phyloP scores from a whole-genome alignment of 202 grass and related monocot species.

The Alloteropsis angusta region DNA sequence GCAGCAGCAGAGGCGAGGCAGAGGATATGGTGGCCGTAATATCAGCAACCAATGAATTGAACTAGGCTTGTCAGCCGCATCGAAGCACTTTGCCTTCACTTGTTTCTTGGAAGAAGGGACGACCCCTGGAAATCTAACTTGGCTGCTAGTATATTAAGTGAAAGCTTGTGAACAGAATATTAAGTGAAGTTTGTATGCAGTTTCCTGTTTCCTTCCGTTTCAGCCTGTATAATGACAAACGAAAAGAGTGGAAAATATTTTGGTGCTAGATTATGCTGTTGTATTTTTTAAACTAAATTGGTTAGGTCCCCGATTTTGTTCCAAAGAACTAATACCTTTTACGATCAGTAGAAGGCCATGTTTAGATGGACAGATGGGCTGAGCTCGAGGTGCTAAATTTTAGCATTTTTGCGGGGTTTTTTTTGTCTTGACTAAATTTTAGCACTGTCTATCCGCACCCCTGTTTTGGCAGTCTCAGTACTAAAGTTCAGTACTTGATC shows the following conservation, averaged over 20 bases:
- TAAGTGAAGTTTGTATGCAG: slow-evolving; percentile 6
- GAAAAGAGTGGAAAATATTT: slow-evolving; percentile 14
- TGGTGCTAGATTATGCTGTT: not conserved
- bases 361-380: too few species aligned
- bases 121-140: slow-evolving; percentile 9
- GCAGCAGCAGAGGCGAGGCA: slow-evolving; percentile 32
- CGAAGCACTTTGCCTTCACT: not conserved
- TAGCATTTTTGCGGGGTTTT: too few species aligned
- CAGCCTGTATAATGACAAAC: slow-evolving; percentile 12
- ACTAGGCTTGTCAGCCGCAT: not conserved
- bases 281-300: not conserved
- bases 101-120: slow-evolving; percentile 17
- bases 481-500: too few species aligned
- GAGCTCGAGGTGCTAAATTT: too few species aligned
- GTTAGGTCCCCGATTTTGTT: not conserved
- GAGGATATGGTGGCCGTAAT: slow-evolving; percentile 28
- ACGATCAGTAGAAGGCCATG: too few species aligned
- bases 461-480: too few species aligned
- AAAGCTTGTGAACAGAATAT: not conserved
- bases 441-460: too few species aligned
- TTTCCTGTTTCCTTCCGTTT: slow-evolving; percentile 12
- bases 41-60: slow-evolving; percentile 29
- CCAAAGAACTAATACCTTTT: not conserved
- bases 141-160: too few species aligned
- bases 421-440: too few species aligned